Base-by-base conservation (phyloP, 768 basidiomycete genomes). In the Suillus subluteus region DNA sequence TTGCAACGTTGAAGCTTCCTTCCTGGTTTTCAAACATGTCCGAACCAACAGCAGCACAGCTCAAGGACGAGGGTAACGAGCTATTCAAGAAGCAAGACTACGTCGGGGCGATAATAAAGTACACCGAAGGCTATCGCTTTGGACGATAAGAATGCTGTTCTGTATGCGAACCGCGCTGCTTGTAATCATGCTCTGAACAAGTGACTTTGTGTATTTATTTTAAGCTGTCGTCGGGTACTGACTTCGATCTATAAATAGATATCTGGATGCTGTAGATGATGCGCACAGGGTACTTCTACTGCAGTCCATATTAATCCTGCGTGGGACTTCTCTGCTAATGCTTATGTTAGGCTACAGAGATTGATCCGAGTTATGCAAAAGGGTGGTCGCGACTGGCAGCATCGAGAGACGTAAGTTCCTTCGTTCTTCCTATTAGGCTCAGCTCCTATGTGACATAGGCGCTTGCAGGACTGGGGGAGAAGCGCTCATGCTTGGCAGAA, bases 131-230 rank as follows among this genome's bases (percentile, higher is more conserved):
- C 82, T 12, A 82, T 85, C 67, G 74, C 74, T 59, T 71, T 74
- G 64, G 76, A 81, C 43, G 75, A 76, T 11, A 70, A 72, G 23
- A 82, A 82, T 67, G 79, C 82, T 0, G 70, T 85, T 6, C 71
- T 83, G 21, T 82, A 79, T 67, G 77, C 80, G 30, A 85, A 85
- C 70, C 80, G 83, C 18, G 82, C 83, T 4, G 83, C 82, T n/a
- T 78, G 78, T 62, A 72, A 72, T 44, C 65, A 81, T 41, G 74
- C 73, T 1, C 68, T 82, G 73, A 78, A 79, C 65, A 76, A 74
- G 82, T 82, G 43, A 50, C 4, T 30, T 48, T 26, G 37, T 11
- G 37, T 23, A 23, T 32, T 52, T 21, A 38, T 48, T 48, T n/a
- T 55, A 13, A 40, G 13, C 30, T 5, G 30, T 43, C 4, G 16